These are phyloP conservation scores for Penicillium psychrosexuale DNA, from an alignment of 2,329 filamentous ascomycete species.

Conservation along the genomic window DNA sequence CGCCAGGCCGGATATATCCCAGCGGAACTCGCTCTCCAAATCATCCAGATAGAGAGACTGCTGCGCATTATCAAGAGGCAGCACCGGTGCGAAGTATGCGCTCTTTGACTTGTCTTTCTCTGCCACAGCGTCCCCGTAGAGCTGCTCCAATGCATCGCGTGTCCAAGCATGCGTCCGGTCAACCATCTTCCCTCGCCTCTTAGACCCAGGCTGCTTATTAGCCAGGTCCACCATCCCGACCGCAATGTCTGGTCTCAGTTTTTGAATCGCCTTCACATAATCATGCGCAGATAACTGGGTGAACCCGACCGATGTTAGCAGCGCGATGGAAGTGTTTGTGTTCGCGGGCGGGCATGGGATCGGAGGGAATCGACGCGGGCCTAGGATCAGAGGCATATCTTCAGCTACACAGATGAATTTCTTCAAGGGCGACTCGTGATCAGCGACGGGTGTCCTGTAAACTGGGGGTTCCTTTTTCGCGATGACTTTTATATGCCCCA, in stretches of 20 bases:
- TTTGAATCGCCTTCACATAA: conserved; percentile 63
- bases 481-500: conserved; percentile 54
- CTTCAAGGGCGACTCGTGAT: conserved; percentile 60
- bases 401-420: conserved; percentile 71
- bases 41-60: conserved; percentile 79
- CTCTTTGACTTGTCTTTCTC: conserved; percentile 24
- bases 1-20: conserved; percentile 65
- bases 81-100: conserved; percentile 64
- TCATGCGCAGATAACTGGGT: conserved; percentile 64
- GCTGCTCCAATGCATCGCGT: conserved; percentile 59
- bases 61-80: conserved; percentile 70
- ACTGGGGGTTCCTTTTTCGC: conserved; percentile 53
- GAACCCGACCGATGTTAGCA: conserved; percentile 87
- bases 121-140: conserved; percentile 35
- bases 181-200: conserved; percentile 77
- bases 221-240: conserved; percentile 72
- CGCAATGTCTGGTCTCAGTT: conserved; percentile 74
- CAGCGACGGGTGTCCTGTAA: conserved; percentile 47
- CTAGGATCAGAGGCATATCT: conserved; percentile 66
- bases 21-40: conserved; percentile 61
- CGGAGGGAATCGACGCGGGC: conserved; percentile 72
- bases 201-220: conserved; percentile 60
- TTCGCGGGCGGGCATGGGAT: conserved; percentile 68
- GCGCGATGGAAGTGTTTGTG: conserved; percentile 65
- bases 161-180: conserved; percentile 84